A percentile compares a stretch with the other conserved stretches of the same genome.
These are phyloP conservation scores for Boletus rubroflammeus DNA, from an alignment of 768 basidiomycete genomes.

Conservation along the genomic window DNA sequence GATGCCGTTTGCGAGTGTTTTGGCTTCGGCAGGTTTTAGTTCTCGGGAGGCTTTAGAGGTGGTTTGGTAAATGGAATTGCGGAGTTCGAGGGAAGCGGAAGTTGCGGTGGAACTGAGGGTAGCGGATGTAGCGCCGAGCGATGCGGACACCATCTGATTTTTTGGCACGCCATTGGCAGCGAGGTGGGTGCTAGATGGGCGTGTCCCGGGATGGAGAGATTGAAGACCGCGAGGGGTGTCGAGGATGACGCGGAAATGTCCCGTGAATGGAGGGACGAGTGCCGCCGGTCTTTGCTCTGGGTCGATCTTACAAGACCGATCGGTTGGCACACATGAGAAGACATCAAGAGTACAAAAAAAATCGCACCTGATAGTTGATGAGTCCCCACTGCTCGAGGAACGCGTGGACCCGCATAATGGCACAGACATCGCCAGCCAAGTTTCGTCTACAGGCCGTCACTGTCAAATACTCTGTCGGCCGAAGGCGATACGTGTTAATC, in stretches of 20 bases:
- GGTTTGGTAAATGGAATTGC: slow-evolving; percentile 84
- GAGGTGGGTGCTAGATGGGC: slow-evolving; percentile 44
- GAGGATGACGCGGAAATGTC: slow-evolving; percentile 96
- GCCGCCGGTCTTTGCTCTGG: slow-evolving; percentile 93
- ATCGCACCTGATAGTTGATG: slow-evolving; percentile 92
- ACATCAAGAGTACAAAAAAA: not conserved
- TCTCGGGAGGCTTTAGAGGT: slow-evolving; percentile 78
- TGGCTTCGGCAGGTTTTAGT: slow-evolving; percentile 66
- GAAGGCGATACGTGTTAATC: slow-evolving; percentile 95
- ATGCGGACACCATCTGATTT: slow-evolving; percentile 24
- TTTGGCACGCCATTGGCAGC: slow-evolving; percentile 49
- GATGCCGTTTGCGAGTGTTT: slow-evolving; percentile 51
- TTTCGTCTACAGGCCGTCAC: slow-evolving; percentile 96
- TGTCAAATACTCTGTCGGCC: slow-evolving; percentile 93
- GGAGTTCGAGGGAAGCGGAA: slow-evolving; percentile 81
- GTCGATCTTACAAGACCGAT: slow-evolving; percentile 68
- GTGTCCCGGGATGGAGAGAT: slow-evolving; percentile 83
- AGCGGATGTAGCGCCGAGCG: slow-evolving; percentile 6
- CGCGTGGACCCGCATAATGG: slow-evolving; percentile 97
- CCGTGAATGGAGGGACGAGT: slow-evolving; percentile 95
- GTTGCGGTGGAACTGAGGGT: slow-evolving; percentile 24
- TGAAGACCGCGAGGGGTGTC: slow-evolving; percentile 96
- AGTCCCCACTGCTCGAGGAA: slow-evolving; percentile 99
- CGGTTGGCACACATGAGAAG: slow-evolving; percentile 2
- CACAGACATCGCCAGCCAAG: slow-evolving; percentile 96